Evolutionary conservation across 352 stramenopile genomes (phyloP).

Genomic region (Pythium utonaiense): DNA sequence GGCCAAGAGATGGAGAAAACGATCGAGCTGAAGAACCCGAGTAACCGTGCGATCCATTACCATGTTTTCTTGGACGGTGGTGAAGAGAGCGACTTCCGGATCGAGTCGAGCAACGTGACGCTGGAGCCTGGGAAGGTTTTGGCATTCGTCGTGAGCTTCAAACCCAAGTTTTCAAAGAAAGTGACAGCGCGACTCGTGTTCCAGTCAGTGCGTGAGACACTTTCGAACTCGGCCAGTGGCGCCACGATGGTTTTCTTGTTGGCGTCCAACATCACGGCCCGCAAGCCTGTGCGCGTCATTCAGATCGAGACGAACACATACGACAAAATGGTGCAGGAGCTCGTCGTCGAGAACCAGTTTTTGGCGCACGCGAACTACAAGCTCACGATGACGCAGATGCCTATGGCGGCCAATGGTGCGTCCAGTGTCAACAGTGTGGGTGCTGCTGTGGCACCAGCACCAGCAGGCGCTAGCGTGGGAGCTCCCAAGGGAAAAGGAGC

Average conservation of each 20-base stretch:
- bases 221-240: slow-evolving; percentile 27
- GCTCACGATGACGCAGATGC: slow-evolving; percentile 64
- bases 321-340: slow-evolving; percentile 70
- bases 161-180: slow-evolving; percentile 81
- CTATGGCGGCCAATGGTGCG: neutral
- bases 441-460: neutral
- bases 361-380: slow-evolving; percentile 62
- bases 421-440: neutral
- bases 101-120: slow-evolving; percentile 58
- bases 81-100: slow-evolving; percentile 58
- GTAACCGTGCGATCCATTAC: slow-evolving; percentile 77
- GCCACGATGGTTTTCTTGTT: slow-evolving; percentile 91
- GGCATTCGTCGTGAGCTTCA: slow-evolving; percentile 80
- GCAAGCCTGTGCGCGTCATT: slow-evolving; percentile 77
- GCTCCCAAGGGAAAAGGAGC: neutral
- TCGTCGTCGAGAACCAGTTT: slow-evolving; percentile 89
- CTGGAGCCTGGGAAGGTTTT: slow-evolving; percentile 76
- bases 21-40: slow-evolving; percentile 93
- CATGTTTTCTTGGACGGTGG: slow-evolving; percentile 82
- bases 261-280: slow-evolving; percentile 72
- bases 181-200: slow-evolving; percentile 89
- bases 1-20: slow-evolving; percentile 87
- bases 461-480: too few relatives aligned
- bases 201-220: slow-evolving; percentile 52
- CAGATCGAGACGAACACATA: slow-evolving; percentile 77